Evolutionary conservation across 176 grass and related monocot species (phyloP).

Genomic region (Eleusine coracana): DNA sequence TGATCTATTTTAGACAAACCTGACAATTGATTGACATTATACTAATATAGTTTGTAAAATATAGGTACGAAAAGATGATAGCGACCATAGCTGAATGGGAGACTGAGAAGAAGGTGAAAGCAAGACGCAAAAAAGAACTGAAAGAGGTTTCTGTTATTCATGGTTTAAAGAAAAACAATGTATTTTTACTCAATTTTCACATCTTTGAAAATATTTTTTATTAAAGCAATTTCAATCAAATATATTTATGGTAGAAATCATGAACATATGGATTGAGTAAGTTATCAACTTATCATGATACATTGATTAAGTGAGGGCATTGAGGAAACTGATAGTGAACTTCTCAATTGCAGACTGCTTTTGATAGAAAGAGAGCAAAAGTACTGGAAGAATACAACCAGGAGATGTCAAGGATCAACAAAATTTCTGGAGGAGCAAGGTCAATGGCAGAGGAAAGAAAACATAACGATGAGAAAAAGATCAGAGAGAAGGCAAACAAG

Average conservation of each 20-base stretch:
- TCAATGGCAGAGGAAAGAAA: slow-evolving; percentile 58
- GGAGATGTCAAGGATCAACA: slow-evolving; percentile 65
- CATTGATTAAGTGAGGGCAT: not conserved
- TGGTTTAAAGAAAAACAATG: slow-evolving; percentile 28
- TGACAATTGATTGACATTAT: not conserved
- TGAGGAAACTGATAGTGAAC: not conserved
- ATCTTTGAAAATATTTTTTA: not conserved
- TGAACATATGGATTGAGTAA: not conserved
- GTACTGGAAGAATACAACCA: slow-evolving; percentile 50
- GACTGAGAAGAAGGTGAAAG: slow-evolving; percentile 74
- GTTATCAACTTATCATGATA: not conserved
- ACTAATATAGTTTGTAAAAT: slow-evolving; percentile 21
- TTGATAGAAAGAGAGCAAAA: slow-evolving; percentile 52
- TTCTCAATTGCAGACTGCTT: slow-evolving; percentile 54
- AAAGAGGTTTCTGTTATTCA: slow-evolving; percentile 70
- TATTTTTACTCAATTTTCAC: not conserved
- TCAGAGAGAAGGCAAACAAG: slow-evolving; percentile 64
- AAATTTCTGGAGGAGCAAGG: slow-evolving; percentile 59
- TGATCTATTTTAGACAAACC: not conserved
- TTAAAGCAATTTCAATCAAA: not conserved
- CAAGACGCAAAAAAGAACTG: slow-evolving; percentile 51
- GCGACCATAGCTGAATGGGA: slow-evolving; percentile 75
- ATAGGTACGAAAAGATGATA: slow-evolving; percentile 71
- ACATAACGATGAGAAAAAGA: slow-evolving; percentile 63
- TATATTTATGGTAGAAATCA: not conserved